A percentile compares a stretch with the other conserved stretches of the same genome.
Conservation (phyloP, 306 rosid species). For the Glycine tomentella region DNA sequence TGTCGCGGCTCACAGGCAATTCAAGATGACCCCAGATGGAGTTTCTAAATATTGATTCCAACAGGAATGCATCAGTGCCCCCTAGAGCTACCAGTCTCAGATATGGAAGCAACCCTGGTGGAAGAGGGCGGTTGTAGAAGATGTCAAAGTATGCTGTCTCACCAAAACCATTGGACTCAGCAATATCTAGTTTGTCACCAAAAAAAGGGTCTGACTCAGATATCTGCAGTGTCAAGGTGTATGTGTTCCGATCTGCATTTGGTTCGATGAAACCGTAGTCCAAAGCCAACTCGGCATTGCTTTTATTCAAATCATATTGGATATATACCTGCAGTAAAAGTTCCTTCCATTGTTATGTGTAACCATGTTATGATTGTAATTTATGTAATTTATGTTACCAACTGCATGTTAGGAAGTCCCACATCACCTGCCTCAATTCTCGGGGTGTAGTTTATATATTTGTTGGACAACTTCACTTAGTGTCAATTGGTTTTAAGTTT, state of each 20-base stretch:
- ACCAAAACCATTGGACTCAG: slow-evolving; percentile 81
- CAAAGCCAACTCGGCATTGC: slow-evolving; percentile 93
- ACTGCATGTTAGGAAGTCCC: too few species aligned
- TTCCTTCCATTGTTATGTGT: slow-evolving; percentile 23
- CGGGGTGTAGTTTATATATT: too few species aligned
- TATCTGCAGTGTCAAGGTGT: slow-evolving; percentile 76
- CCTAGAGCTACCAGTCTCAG: slow-evolving; percentile 85
- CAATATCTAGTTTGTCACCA: slow-evolving; percentile 85
- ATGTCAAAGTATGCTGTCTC: slow-evolving; percentile 81
- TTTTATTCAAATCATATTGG: slow-evolving; percentile 86
- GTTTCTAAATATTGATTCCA: slow-evolving; percentile 87
- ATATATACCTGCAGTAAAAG: slow-evolving; percentile 69
- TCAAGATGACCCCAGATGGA: slow-evolving; percentile 82
- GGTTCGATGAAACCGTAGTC: slow-evolving; percentile 93
- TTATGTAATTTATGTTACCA: too few species aligned
- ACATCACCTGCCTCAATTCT: too few species aligned
- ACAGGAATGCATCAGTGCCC: slow-evolving; percentile 84
- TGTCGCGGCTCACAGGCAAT: slow-evolving; percentile 79
- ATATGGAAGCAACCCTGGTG: slow-evolving; percentile 72
- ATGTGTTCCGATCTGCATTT: slow-evolving; percentile 63
- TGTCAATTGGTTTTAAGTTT: too few species aligned
- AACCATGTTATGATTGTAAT: too few species aligned
- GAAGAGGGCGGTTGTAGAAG: slow-evolving; percentile 66
- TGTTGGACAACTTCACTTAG: too few species aligned
- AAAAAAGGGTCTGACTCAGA: slow-evolving; percentile 81